Evolutionary conservation across 805 yeast genomes (phyloP), one percentile per base, ranked within the genome.

Genomic region (Saturnispora bothae): DNA sequence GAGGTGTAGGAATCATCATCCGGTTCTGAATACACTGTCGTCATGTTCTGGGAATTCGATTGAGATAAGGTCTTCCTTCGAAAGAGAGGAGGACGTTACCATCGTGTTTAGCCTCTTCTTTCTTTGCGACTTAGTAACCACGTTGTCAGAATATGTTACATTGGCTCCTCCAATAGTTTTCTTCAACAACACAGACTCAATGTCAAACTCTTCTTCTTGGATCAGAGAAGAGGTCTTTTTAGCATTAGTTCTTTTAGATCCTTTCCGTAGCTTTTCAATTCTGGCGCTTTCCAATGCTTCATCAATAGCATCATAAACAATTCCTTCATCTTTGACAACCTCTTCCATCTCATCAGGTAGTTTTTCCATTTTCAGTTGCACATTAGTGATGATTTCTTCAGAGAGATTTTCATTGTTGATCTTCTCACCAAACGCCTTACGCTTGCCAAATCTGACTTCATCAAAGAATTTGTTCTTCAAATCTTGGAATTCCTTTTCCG

Each of bases 401-500:
- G 19, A 42, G 13, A 39, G 26, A 29, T 47, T 42, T 9, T 46
- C 52, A 12, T 36, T 35, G 19, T 34, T 25, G 2, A 40, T 22
- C 1, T 33, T 26, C 28, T 44, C 42, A 13, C 44, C 44, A 38
- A 52, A 54, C 12, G 42, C 43, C 4, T 40, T 36, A 13, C 42
- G 41, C 8, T 45, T 43, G 3, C 31, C 15, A 16, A 36, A 33
- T 18, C 51, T 45, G 5, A 39, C 19, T 15, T 48, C 48, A 23
- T 48, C 39, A 9, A 48, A 40, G 28, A 44, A 49, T n/a, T 36
- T 35, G 4, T 41, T 44, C 34, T 51, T 58, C 31, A 44, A 36
- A n/a, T 18, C 34, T 20, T 52, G 52, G 43, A 61, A 61, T 40
- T 60, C 57, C 19, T 45, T 44, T 21, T 51, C 48, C 4, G 45